These are phyloP conservation scores for Phytophthora citrophthora DNA, from an alignment of 352 stramenopile species.

Conservation along the genomic window DNA sequence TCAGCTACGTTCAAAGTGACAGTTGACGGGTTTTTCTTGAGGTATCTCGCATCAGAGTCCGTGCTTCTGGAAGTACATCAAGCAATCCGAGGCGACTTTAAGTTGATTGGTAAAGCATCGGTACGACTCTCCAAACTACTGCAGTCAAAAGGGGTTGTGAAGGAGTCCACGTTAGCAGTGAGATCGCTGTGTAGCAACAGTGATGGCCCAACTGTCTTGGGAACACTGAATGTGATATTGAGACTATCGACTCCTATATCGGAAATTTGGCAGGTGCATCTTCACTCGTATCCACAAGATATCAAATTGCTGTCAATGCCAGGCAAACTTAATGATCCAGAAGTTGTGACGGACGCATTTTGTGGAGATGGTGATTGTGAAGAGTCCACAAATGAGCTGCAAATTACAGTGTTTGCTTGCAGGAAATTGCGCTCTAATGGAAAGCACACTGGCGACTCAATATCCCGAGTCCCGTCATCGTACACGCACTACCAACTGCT, in stretches of 20 bases:
- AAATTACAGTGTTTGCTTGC: conserved; percentile 74
- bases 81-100: conserved; percentile 87
- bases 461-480: conserved; percentile 58
- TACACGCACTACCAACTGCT: conserved; percentile 93
- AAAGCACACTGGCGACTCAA: conserved; percentile 39
- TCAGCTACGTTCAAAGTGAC: conserved; percentile 92
- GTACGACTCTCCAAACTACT: conserved; percentile 81
- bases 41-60: conserved; percentile 89
- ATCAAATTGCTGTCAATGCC: conserved; percentile 51
- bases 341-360: conserved; percentile 16
- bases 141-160: conserved; percentile 77
- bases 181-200: conserved; percentile 43
- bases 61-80: conserved; percentile 92
- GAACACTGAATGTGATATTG: conserved; percentile 83
- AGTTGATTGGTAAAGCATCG: conserved; percentile 73
- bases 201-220: conserved; percentile 42
- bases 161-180: conserved; percentile 55
- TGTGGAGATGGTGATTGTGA: conserved; percentile 26
- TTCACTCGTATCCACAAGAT: conserved; percentile 90
- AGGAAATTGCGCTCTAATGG: conserved; percentile 55
- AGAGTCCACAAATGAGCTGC: conserved; percentile 59
- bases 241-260: conserved; percentile 89
- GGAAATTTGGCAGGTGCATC: conserved; percentile 91
- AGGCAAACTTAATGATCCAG: conserved; percentile 6
- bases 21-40: conserved; percentile 93